Evolutionary conservation across 441 rosid genomes (phyloP).

Genomic region (Arabidopsis lyrata): DNA sequence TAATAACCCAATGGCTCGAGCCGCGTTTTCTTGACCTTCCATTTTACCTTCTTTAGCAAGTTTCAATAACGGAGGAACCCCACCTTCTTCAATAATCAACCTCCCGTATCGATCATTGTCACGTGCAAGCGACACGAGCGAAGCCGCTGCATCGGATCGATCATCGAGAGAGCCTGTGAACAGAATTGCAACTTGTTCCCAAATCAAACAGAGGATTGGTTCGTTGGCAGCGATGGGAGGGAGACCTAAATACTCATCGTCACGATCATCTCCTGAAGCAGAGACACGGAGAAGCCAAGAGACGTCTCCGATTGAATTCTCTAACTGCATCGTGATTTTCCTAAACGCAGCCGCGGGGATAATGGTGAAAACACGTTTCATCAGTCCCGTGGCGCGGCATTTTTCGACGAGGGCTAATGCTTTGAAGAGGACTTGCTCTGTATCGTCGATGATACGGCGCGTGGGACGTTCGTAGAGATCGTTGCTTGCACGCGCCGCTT

Average conservation of each 20-base stretch:
- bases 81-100: conserved; percentile 77
- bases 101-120: conserved; percentile 74
- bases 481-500: conserved; percentile 70
- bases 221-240: conserved; percentile 83
- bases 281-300: conserved; percentile 75
- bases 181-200: conserved; percentile 77
- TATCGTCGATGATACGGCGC: conserved; percentile 70
- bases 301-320: conserved; percentile 74
- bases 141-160: conserved; percentile 69
- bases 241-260: conserved; percentile 64
- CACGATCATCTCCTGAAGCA: conserved; percentile 63
- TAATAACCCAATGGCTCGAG: conserved; percentile 69
- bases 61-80: conserved; percentile 63
- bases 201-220: conserved; percentile 73
- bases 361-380: conserved; percentile 72
- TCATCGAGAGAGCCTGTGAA: conserved; percentile 65
- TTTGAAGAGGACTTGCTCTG: conserved; percentile 76
- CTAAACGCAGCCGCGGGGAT: conserved; percentile 75
- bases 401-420: conserved; percentile 62
- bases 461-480: conserved; percentile 79
- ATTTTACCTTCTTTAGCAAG: conserved; percentile 67
- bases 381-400: conserved; percentile 63
- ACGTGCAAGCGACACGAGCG: conserved; percentile 68
- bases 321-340: conserved; percentile 63
- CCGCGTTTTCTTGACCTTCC: conserved; percentile 77